These are phyloP conservation scores for Colletotrichum karsti DNA, from an alignment of 2,329 filamentous ascomycete species.

Conservation along the genomic window DNA sequence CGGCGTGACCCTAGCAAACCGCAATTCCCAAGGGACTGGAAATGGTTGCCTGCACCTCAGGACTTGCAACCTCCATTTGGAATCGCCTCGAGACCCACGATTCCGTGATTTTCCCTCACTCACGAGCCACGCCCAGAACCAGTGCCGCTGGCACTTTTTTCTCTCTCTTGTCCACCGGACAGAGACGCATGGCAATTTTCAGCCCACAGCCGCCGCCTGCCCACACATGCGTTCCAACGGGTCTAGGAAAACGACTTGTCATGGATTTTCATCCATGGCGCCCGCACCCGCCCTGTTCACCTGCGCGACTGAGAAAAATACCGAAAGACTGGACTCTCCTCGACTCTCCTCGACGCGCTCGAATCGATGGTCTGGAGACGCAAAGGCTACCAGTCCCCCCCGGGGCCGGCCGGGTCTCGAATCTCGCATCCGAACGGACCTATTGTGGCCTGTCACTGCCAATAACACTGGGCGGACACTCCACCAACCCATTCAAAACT, in stretches of 20 bases:
- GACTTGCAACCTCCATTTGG: constrained; percentile 14
- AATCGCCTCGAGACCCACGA: constrained; percentile 20
- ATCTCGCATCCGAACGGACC: constrained; percentile 11
- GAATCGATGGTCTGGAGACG: not conserved
- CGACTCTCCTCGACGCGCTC: not conserved
- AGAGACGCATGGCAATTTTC: not conserved
- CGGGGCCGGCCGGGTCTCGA: not conserved
- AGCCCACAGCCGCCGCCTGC: not conserved
- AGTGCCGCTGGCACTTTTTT: not conserved
- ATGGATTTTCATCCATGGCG: constrained; percentile 12
- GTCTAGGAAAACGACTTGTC: not conserved
- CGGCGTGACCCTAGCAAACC: constrained; percentile 4
- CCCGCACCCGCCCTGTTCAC: not conserved
- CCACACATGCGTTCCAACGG: not conserved
- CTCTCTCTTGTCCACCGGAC: not conserved
- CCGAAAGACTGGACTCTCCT: not conserved
- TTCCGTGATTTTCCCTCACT: constrained; percentile 13
- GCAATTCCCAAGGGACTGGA: constrained; percentile 29
- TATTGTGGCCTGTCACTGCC: not conserved
- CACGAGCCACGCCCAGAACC: not conserved
- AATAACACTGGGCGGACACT: constrained; percentile 1
- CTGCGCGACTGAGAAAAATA: not conserved
- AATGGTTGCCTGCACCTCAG: constrained; percentile 29
- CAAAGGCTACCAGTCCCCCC: not conserved
- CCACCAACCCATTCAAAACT: not conserved